A percentile compares a stretch with the other conserved stretches of the same genome.
phyloP scores from a whole-genome alignment of 371 early-diverging fungal genomes.

The Catenaria anguillulae region DNA sequence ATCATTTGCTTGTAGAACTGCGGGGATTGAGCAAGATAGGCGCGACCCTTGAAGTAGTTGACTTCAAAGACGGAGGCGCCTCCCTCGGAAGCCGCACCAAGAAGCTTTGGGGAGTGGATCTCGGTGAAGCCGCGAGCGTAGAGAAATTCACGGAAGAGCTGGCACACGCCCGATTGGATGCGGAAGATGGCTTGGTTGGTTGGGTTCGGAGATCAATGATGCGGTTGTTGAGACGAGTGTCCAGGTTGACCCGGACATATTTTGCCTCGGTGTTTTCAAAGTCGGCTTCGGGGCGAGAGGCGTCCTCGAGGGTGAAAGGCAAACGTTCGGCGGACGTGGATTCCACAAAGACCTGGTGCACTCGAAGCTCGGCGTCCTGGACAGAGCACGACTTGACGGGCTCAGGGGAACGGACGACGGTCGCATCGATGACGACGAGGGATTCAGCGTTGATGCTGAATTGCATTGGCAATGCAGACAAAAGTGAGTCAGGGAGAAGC shows the following conservation, averaged over 20 bases:
- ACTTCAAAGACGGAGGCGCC: slow-evolving; percentile 98
- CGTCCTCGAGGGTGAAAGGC: slow-evolving; percentile 94
- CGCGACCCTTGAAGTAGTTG: slow-evolving; percentile 87
- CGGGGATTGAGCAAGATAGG: slow-evolving; percentile 97
- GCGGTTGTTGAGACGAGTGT: slow-evolving; percentile 94
- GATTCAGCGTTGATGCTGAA: slow-evolving; percentile 69
- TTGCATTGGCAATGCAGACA: slow-evolving; percentile 1
- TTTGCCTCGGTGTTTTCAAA: slow-evolving; percentile 36
- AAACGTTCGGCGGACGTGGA: slow-evolving; percentile 31
- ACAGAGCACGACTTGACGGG: slow-evolving; percentile 84
- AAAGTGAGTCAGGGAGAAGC: background rate
- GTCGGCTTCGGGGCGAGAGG: slow-evolving; percentile 71
- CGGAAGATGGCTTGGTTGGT: slow-evolving; percentile 98
- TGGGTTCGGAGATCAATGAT: slow-evolving; percentile 92
- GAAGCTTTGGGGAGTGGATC: slow-evolving; percentile 98
- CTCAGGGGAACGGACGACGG: slow-evolving; percentile 60
- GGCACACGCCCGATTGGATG: slow-evolving; percentile 87
- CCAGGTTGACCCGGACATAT: slow-evolving; percentile 66
- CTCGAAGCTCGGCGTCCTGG: slow-evolving; percentile 71
- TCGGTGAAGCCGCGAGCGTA: slow-evolving; percentile 76
- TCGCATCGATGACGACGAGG: slow-evolving; percentile 70
- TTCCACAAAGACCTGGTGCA: slow-evolving; percentile 32
- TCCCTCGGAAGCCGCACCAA: slow-evolving; percentile 94
- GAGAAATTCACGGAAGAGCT: slow-evolving; percentile 89
- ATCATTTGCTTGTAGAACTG: slow-evolving; percentile 99